phyloP scores from a whole-genome alignment of 2,329 filamentous ascomycete species.

The Fusarium cyanostomum region DNA sequence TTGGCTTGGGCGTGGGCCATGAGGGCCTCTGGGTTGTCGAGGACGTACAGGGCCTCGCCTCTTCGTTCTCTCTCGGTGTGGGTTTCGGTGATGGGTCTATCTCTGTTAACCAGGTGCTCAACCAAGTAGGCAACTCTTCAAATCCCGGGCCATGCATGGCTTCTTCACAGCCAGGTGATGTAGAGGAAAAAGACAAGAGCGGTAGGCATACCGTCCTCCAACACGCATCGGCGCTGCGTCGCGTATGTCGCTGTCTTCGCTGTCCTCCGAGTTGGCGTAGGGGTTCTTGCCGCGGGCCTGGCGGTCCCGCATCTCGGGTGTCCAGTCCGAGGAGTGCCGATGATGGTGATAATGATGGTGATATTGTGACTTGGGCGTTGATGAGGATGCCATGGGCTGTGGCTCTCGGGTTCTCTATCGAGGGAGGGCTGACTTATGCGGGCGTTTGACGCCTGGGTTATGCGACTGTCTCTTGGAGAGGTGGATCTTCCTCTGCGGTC shows the following conservation, averaged over 20 bases:
- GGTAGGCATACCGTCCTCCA: slow-evolving; percentile 10
- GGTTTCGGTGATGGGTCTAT: slow-evolving; percentile 46
- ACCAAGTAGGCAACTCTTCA: too few species aligned
- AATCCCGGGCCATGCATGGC: too few species aligned
- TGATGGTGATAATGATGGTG: slow-evolving; percentile 44
- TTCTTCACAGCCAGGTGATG: not conserved
- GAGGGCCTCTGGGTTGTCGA: slow-evolving; percentile 66
- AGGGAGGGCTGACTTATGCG: too few species aligned
- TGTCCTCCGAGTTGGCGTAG: slow-evolving; percentile 46
- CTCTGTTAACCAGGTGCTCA: not conserved
- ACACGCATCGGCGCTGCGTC: slow-evolving; percentile 32
- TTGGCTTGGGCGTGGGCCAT: slow-evolving; percentile 67
- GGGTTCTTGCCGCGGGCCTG: slow-evolving; percentile 69
- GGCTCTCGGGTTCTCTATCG: too few species aligned
- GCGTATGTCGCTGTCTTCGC: slow-evolving; percentile 37
- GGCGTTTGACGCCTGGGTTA: too few species aligned
- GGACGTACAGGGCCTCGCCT: slow-evolving; percentile 61
- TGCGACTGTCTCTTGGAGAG: too few species aligned
- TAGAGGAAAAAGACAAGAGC: not conserved
- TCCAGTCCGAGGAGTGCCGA: slow-evolving; percentile 50
- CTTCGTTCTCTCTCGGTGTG: slow-evolving; percentile 56
- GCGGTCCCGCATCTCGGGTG: slow-evolving; percentile 63
- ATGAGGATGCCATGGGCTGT: slow-evolving; percentile 28
- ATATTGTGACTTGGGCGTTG: slow-evolving; percentile 44
- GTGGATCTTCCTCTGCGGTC: too few species aligned